Percentiles rank a stretch among this genome's conserved stretches.
Conservation (phyloP, 805 yeast genomes). For the Yarrowia osloensis region DNA sequence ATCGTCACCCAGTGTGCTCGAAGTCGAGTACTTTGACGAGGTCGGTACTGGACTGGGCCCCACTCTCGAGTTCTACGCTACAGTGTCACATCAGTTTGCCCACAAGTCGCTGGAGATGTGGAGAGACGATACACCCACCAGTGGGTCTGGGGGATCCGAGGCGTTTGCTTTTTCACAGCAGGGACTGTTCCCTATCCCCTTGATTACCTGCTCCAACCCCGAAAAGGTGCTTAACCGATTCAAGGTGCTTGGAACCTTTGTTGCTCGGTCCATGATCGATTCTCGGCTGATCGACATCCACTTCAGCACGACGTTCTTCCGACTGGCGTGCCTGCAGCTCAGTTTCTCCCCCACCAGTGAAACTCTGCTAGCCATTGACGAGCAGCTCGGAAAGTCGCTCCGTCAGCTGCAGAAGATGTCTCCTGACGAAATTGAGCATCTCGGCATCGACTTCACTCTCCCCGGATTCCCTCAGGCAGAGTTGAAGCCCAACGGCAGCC, state of each 20-base stretch:
- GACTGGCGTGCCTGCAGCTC: slow-evolving; percentile 43
- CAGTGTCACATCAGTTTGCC: slow-evolving; percentile 74
- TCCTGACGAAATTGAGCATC: slow-evolving; percentile 47
- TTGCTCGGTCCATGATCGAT: slow-evolving; percentile 85
- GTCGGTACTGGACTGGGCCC: slow-evolving; percentile 98
- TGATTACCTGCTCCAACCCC: slow-evolving; percentile 37
- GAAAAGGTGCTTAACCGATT: slow-evolving; percentile 53
- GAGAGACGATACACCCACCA: slow-evolving; percentile 48
- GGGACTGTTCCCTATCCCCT: slow-evolving; percentile 78
- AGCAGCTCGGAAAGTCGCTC: slow-evolving; percentile 59
- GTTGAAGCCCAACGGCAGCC: slow-evolving; percentile 58
- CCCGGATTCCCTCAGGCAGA: slow-evolving; percentile 75
- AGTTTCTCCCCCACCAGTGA: slow-evolving; percentile 41
- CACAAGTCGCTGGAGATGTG: slow-evolving; percentile 62
- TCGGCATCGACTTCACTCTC: slow-evolving; percentile 65
- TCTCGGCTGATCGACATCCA: slow-evolving; percentile 83
- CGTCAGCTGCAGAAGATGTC: slow-evolving; percentile 51
- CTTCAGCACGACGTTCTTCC: slow-evolving; percentile 71
- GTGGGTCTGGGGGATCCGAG: slow-evolving; percentile 34
- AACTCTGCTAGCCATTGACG: slow-evolving; percentile 56
- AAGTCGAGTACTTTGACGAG: slow-evolving; percentile 85
- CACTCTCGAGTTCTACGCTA: slow-evolving; percentile 86
- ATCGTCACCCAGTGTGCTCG: slow-evolving; percentile 75
- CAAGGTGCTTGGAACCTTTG: slow-evolving; percentile 71
- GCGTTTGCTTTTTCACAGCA: slow-evolving; percentile 47